phyloP scores from a whole-genome alignment of 306 rosid genomes.

The Styphnolobium japonicum region DNA sequence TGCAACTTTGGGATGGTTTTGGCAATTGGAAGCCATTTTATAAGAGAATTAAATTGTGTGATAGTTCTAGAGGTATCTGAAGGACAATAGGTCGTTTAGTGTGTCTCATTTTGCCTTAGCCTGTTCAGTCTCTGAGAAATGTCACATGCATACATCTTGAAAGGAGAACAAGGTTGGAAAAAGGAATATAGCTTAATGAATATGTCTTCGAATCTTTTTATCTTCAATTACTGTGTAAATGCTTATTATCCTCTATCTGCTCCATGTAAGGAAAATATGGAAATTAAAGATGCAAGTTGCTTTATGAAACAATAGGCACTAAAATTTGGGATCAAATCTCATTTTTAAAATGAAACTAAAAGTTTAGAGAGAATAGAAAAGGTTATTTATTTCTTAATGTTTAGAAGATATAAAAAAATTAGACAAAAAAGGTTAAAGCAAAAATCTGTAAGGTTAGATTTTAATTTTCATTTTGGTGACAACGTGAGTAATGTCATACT shows the following conservation, averaged over 20 bases:
- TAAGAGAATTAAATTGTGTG: not conserved
- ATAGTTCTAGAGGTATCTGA: not conserved
- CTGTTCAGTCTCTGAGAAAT: too few species aligned
- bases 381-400: not conserved
- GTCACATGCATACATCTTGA: too few species aligned
- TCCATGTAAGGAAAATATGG: not conserved
- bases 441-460: too few species aligned
- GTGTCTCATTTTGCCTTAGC: too few species aligned
- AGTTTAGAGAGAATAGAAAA: not conserved
- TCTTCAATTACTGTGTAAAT: not conserved
- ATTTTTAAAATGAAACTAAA: not conserved
- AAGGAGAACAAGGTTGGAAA: not conserved
- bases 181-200: not conserved
- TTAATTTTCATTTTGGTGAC: too few species aligned
- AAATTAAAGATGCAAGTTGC: not conserved
- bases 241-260: too few species aligned
- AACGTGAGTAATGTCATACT: too few species aligned
- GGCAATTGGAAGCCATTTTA: not conserved
- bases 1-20: not conserved
- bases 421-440: too few species aligned
- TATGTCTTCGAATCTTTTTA: not conserved
- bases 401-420: too few species aligned
- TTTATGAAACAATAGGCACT: not conserved
- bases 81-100: too few species aligned
- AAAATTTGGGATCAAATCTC: not conserved